These are phyloP conservation scores for Pneumocystis jirovecii DNA, from an alignment of 1,139 yeast genomes.

Conservation along the genomic window DNA sequence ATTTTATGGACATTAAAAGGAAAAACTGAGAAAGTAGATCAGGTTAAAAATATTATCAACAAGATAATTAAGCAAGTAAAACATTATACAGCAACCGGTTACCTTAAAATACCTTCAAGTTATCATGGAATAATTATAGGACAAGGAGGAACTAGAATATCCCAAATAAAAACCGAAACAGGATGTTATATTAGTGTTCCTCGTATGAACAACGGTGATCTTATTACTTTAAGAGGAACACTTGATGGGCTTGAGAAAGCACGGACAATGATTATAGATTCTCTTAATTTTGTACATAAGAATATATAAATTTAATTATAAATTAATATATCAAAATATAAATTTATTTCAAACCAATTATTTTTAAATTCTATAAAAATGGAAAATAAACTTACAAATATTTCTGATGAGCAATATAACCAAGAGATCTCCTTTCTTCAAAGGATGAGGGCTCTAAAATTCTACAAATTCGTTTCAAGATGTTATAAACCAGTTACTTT, in stretches of 20 bases:
- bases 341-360: not conserved
- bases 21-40: constrained; percentile 23
- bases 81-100: constrained; percentile 30
- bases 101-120: constrained; percentile 34
- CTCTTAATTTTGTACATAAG: not conserved
- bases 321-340: not conserved
- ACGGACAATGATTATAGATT: constrained; percentile 10
- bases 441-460: not conserved
- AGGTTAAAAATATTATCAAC: constrained; percentile 23
- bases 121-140: constrained; percentile 54
- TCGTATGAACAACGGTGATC: constrained; percentile 29
- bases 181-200: constrained; percentile 54
- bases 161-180: constrained; percentile 43
- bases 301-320: not conserved
- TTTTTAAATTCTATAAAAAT: not conserved
- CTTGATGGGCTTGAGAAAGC: constrained; percentile 37
- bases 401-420: not conserved
- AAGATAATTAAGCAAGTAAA: constrained; percentile 14
- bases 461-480: not conserved
- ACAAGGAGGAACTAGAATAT: constrained; percentile 57
- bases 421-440: not conserved
- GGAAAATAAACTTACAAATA: not conserved
- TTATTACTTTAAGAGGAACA: constrained; percentile 22
- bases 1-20: constrained; percentile 14
- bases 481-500: not conserved